phyloP scores from a whole-genome alignment of 192 early-diverging fungal genomes.

The Coemansia furcata region DNA sequence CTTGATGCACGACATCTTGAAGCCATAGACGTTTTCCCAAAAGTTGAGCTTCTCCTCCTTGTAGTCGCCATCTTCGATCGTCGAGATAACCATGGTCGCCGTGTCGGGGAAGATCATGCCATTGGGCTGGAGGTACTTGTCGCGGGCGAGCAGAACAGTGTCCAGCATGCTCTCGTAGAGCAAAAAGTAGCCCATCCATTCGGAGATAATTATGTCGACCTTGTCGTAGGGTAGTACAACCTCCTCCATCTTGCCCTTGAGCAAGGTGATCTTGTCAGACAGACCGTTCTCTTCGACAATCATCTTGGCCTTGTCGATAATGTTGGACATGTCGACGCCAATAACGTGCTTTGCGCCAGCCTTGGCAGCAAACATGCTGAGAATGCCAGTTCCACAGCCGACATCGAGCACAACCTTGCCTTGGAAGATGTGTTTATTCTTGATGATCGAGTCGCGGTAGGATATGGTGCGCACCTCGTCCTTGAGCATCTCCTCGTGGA shows the following conservation, averaged over 20 bases:
- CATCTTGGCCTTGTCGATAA: constrained; percentile 90
- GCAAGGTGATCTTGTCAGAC: constrained; percentile 79
- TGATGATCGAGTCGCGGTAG: constrained; percentile 91
- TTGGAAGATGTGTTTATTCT: constrained; percentile 95
- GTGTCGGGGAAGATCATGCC: constrained; percentile 91
- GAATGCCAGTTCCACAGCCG: constrained; percentile 98
- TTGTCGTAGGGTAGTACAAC: constrained; percentile 88
- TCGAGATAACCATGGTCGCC: constrained; percentile 82
- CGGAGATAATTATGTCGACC: constrained; percentile 99
- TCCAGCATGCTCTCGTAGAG: constrained; percentile 99
- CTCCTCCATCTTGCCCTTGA: constrained; percentile 98
- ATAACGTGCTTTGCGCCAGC: constrained; percentile 94
- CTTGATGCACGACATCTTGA: constrained; percentile 96
- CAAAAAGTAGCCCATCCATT: constrained; percentile 99
- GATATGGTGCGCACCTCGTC: constrained; percentile 92
- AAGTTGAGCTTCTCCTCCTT: constrained; percentile 87
- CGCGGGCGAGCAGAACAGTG: constrained; percentile 96
- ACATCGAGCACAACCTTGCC: constrained; percentile 98
- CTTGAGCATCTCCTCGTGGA: constrained; percentile 98
- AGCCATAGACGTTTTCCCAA: constrained; percentile 96
- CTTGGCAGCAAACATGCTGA: constrained; percentile 99
- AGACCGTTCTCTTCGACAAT: constrained; percentile 96
- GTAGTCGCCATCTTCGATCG: constrained; percentile 95
- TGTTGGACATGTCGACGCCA: constrained; percentile 97
- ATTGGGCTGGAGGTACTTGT: constrained; percentile 83